These are phyloP conservation scores for Melanogaster broomeanus DNA, from an alignment of 768 basidiomycete species.

Conservation along the genomic window DNA sequence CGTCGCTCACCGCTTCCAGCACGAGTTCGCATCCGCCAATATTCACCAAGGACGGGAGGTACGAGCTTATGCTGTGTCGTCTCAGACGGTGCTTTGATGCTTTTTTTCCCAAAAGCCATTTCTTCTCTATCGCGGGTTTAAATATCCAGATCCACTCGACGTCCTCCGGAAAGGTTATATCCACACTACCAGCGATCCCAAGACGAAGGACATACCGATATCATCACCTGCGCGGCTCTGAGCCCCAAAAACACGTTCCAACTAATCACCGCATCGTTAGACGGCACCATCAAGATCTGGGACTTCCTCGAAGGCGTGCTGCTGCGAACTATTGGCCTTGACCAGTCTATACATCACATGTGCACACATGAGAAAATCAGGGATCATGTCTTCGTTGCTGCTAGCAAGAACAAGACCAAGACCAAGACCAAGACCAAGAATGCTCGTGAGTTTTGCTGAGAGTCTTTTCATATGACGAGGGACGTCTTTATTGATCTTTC, in stretches of 20 bases:
- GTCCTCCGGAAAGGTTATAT: constrained; percentile 74
- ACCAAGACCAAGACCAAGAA: constrained; percentile 45
- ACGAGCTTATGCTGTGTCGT: constrained; percentile 20
- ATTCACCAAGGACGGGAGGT: constrained; percentile 91
- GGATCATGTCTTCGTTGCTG: constrained; percentile 71
- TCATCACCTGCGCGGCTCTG: constrained; percentile 73
- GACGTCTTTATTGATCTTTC: constrained; percentile 3
- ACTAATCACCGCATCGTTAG: constrained; percentile 79
- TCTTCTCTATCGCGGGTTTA: constrained; percentile 83
- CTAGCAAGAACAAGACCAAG: constrained; percentile 51
- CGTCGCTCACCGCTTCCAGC: constrained; percentile 66
- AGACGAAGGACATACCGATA: constrained; percentile 41
- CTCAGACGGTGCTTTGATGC: constrained; percentile 12
- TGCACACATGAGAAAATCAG: constrained; percentile 70
- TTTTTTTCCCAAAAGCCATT: constrained; percentile 61
- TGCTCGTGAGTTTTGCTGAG: constrained; percentile 12
- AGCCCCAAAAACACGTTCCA: constrained; percentile 89
- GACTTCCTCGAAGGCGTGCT: constrained; percentile 87
- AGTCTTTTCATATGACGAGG: neutral
- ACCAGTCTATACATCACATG: constrained; percentile 68
- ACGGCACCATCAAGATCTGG: constrained; percentile 90
- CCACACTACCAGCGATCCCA: constrained; percentile 69
- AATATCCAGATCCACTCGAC: constrained; percentile 87
- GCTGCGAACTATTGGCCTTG: constrained; percentile 71
- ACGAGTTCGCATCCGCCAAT: constrained; percentile 68